A percentile compares a stretch with the other conserved stretches of the same genome.
Conservation (phyloP, 352 stramenopile genomes). For the Phytophthora vignae region DNA sequence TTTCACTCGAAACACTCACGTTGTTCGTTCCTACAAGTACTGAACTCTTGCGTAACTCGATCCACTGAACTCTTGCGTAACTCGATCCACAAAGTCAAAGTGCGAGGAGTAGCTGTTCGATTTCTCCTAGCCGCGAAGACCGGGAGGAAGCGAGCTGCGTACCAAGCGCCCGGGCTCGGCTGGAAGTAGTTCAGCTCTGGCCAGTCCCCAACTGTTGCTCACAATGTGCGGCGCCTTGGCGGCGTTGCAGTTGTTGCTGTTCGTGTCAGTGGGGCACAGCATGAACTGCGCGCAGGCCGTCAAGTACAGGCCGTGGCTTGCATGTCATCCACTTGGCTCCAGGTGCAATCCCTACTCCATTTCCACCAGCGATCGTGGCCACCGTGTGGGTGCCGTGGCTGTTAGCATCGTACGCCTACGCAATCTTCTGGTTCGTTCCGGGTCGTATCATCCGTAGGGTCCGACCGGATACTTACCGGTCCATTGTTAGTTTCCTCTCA, state of each 20-base stretch:
- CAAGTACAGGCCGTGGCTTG: conserved; percentile 40
- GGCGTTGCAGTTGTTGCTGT: conserved; percentile 55
- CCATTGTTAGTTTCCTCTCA: too few relatives aligned
- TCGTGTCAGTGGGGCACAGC: conserved; percentile 61
- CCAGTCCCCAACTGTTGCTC: conserved; percentile 63
- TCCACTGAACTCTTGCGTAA: too few relatives aligned
- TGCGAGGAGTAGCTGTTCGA: too few relatives aligned
- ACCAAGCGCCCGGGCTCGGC: conserved; percentile 50
- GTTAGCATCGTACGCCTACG: conserved; percentile 47
- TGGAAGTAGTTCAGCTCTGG: conserved; percentile 47
- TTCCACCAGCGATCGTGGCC: conserved; percentile 50
- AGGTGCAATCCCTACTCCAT: conserved; percentile 55
- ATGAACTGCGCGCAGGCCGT: conserved; percentile 62
- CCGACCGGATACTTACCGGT: neutral
- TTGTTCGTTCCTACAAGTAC: neutral
- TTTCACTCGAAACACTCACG: neutral
- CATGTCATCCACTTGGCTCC: conserved; percentile 60
- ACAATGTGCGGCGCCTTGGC: conserved; percentile 60
- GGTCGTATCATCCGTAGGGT: conserved; percentile 56
- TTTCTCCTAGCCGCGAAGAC: conserved; percentile 45
- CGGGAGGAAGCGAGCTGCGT: conserved; percentile 54
- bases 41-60: too few relatives aligned
- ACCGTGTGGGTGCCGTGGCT: conserved; percentile 63
- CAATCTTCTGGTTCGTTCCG: conserved; percentile 29
- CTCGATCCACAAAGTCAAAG: too few relatives aligned